Conservation (phyloP, 305 asterid genomes). For the Euphrasia arctica region DNA sequence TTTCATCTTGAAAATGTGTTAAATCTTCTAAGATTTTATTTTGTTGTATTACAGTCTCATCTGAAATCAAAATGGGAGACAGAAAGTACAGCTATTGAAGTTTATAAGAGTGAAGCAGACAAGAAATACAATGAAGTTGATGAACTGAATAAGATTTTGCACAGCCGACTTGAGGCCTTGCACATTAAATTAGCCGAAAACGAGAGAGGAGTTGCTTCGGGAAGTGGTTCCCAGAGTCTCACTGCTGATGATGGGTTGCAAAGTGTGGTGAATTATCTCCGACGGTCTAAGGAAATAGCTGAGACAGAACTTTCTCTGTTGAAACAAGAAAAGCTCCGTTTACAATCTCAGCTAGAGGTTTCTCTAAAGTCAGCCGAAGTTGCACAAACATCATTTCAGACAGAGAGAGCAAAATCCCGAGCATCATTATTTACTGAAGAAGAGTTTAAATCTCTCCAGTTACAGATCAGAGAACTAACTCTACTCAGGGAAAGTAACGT, state of each 20-base stretch:
- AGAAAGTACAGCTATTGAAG: constrained; percentile 69
- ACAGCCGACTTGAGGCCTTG: constrained; percentile 76
- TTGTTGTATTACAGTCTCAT: constrained; percentile 46
- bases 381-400: constrained; percentile 63
- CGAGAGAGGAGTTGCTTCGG: constrained; percentile 59
- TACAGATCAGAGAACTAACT: constrained; percentile 82
- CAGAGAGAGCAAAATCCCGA: constrained; percentile 65
- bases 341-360: constrained; percentile 86
- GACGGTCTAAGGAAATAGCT: constrained; percentile 86
- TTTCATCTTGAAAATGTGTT: not conserved
- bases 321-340: constrained; percentile 79
- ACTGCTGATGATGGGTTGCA: constrained; percentile 75
- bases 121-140: constrained; percentile 67
- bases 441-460: constrained; percentile 74
- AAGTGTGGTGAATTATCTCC: constrained; percentile 74
- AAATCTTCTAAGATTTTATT: constrained; percentile 10
- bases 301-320: constrained; percentile 92
- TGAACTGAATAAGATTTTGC: constrained; percentile 89
- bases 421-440: constrained; percentile 62
- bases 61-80: constrained; percentile 78
- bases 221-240: constrained; percentile 44
- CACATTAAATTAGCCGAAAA: constrained; percentile 85
- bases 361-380: constrained; percentile 75
- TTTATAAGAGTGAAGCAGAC: constrained; percentile 67
- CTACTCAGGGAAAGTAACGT: constrained; percentile 92